Evolutionary conservation across 2,329 filamentous ascomycete genomes (phyloP).

Genomic region (Sporothrix mexicana): DNA sequence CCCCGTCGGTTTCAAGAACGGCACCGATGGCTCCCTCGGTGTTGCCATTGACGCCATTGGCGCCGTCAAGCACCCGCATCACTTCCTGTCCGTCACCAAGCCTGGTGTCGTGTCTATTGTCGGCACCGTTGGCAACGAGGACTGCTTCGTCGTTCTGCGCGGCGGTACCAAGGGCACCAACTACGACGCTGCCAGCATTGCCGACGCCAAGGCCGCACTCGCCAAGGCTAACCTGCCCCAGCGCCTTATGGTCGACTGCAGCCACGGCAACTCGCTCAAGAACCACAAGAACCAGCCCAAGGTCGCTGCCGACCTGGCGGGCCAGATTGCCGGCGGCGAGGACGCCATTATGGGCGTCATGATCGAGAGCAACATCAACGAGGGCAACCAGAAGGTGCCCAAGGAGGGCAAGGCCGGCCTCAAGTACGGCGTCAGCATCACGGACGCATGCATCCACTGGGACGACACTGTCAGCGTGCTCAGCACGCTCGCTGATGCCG

Average conservation of each 20-base stretch:
- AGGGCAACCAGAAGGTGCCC: constrained; percentile 92
- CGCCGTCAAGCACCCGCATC: constrained; percentile 87
- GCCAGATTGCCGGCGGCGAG: constrained; percentile 86
- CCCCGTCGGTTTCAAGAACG: constrained; percentile 99
- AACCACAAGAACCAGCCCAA: constrained; percentile 97
- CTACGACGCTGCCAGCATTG: constrained; percentile 84
- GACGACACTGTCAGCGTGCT: constrained; percentile 83
- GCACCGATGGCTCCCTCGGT: constrained; percentile 86
- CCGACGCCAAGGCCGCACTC: constrained; percentile 80
- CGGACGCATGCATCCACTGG: constrained; percentile 96
- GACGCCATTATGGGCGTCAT: constrained; percentile 93
- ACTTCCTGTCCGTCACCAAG: constrained; percentile 97
- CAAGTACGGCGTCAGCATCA: constrained; percentile 95
- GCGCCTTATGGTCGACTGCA: constrained; percentile 96
- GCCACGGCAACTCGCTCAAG: constrained; percentile 94
- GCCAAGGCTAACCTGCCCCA: constrained; percentile 73
- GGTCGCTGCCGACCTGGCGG: constrained; percentile 80
- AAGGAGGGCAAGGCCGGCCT: constrained; percentile 82
- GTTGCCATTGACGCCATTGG: constrained; percentile 96
- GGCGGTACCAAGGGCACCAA: constrained; percentile 94
- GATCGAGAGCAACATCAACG: constrained; percentile 97
- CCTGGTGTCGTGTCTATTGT: constrained; percentile 94
- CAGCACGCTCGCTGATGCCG: constrained; percentile 76
- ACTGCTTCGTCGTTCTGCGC: constrained; percentile 95
- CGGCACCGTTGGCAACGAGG: constrained; percentile 90